phyloP scores from a whole-genome alignment of 495 filamentous ascomycete genomes.

The Penicillium subrubescens region DNA sequence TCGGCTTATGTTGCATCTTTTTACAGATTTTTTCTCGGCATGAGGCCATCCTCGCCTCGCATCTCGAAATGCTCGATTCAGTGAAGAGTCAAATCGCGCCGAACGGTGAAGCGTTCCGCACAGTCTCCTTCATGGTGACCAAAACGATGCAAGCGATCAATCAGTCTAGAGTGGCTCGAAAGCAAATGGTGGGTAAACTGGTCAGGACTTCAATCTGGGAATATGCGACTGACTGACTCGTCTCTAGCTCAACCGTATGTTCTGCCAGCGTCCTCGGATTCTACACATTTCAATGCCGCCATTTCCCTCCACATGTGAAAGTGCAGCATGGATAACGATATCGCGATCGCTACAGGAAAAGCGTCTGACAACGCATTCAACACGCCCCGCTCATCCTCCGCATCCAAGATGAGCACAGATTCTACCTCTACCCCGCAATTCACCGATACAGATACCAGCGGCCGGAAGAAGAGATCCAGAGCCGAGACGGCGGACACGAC shows the following conservation, averaged over 20 bases:
- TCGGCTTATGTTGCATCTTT: background rate
- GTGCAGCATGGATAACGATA: background rate
- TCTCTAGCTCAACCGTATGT: slow-evolving; percentile 29
- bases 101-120: slow-evolving; percentile 28
- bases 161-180: slow-evolving; percentile 37
- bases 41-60: slow-evolving; percentile 36
- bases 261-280: background rate
- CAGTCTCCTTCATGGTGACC: slow-evolving; percentile 39
- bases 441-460: slow-evolving; percentile 9
- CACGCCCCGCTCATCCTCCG: background rate
- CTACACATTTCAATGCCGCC: background rate
- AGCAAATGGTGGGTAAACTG: slow-evolving; percentile 35
- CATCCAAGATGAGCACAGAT: background rate
- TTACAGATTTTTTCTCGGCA: slow-evolving; percentile 40
- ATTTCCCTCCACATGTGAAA: background rate
- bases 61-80: slow-evolving; percentile 36
- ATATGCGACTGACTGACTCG: background rate
- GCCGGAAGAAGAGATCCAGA: slow-evolving; percentile 19
- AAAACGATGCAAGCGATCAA: slow-evolving; percentile 40
- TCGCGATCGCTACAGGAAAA: slow-evolving; percentile 4
- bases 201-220: background rate
- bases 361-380: background rate
- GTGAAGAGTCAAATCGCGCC: slow-evolving; percentile 27
- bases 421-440: slow-evolving; percentile 9
- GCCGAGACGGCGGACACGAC: slow-evolving; percentile 9